These are phyloP conservation scores for Achaetomium macrosporum DNA, from an alignment of 2,329 filamentous ascomycete species.

Conservation along the genomic window DNA sequence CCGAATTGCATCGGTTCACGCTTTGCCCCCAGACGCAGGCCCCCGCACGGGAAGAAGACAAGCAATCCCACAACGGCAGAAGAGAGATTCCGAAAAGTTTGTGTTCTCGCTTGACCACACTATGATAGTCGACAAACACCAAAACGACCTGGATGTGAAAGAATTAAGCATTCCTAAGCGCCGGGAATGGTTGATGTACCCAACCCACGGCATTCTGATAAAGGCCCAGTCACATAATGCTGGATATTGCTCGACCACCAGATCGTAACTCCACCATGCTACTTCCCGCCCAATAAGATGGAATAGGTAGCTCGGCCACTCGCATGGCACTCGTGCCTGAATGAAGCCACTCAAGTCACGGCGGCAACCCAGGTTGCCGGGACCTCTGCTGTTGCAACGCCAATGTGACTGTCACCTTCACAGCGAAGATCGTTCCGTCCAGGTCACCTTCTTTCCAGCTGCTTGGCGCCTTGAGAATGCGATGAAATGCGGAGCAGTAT, in stretches of 20 bases:
- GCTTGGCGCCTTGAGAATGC: too few relatives aligned
- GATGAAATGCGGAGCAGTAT: too few relatives aligned
- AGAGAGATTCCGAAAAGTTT: neutral
- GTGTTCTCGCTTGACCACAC: neutral
- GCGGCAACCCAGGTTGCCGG: conserved; percentile 15
- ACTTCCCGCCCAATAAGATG: too few relatives aligned
- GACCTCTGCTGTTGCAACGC: neutral
- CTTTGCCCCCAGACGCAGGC: too few relatives aligned
- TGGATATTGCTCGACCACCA: too few relatives aligned
- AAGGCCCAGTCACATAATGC: too few relatives aligned
- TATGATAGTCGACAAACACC: too few relatives aligned
- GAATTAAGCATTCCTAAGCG: too few relatives aligned
- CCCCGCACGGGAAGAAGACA: neutral
- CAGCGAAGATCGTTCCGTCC: conserved; percentile 1
- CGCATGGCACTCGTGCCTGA: too few relatives aligned
- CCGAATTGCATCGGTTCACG: neutral
- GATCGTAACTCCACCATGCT: too few relatives aligned
- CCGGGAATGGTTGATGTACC: neutral
- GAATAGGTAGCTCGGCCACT: too few relatives aligned
- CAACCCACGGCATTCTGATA: neutral
- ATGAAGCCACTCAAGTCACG: neutral
- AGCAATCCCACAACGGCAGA: neutral
- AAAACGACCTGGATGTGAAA: too few relatives aligned
- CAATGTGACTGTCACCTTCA: neutral
- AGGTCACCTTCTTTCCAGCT: neutral